phyloP scores from a whole-genome alignment of 2,329 filamentous ascomycete species.

The Pseudocercospora fuligena region DNA sequence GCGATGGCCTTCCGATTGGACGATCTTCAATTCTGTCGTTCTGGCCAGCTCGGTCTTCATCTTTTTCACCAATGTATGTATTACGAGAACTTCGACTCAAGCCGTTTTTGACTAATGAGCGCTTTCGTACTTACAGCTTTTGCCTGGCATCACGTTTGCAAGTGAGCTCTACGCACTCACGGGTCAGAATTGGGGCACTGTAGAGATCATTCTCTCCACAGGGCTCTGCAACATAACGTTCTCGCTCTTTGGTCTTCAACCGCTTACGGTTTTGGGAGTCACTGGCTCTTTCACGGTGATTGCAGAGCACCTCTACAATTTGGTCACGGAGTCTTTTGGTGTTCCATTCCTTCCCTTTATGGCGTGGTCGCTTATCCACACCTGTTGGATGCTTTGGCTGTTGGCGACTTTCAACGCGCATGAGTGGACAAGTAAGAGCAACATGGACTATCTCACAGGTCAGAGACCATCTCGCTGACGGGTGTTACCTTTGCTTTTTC shows the following conservation, averaged over 20 bases:
- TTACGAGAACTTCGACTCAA: neutral
- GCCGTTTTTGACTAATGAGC: neutral
- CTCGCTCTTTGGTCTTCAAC: constrained; percentile 64
- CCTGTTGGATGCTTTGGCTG: constrained; percentile 68
- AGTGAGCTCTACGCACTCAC: constrained; percentile 67
- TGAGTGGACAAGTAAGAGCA: constrained; percentile 62
- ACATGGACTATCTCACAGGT: too few species aligned
- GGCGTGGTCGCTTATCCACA: constrained; percentile 70
- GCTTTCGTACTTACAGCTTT: constrained; percentile 40
- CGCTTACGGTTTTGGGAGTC: constrained; percentile 68
- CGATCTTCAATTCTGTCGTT: constrained; percentile 66
- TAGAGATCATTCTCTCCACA: constrained; percentile 70
- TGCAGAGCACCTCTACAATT: constrained; percentile 66
- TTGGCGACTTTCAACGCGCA: constrained; percentile 70
- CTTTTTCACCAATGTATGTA: constrained; percentile 63
- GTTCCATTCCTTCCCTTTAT: constrained; percentile 69
- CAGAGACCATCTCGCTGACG: too few species aligned
- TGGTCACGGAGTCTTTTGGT: constrained; percentile 62
- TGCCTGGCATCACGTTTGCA: constrained; percentile 70
- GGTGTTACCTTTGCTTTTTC: too few species aligned
- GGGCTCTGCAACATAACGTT: constrained; percentile 68
- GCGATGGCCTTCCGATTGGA: constrained; percentile 44
- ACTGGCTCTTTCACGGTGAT: constrained; percentile 71
- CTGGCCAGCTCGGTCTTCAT: constrained; percentile 68
- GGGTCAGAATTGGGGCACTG: constrained; percentile 67